These are phyloP conservation scores for Metarhizium humberi DNA, from an alignment of 2,329 filamentous ascomycete genomes.

Conservation along the genomic window DNA sequence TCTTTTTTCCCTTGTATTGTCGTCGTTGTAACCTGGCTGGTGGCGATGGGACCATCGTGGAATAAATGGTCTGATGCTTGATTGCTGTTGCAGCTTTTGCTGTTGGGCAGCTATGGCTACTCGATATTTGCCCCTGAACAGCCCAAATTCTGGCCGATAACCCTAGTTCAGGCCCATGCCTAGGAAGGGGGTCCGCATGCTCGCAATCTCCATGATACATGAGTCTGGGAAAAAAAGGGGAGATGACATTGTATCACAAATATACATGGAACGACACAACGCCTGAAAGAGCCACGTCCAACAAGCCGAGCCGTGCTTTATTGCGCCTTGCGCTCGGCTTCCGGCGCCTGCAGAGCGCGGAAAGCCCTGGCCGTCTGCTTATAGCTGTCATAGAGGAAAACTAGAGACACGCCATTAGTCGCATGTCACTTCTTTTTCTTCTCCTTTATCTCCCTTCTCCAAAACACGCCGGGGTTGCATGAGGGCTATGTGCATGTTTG, in stretches of 20 bases:
- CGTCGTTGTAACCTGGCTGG: too few relatives aligned
- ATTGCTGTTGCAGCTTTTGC: too few relatives aligned
- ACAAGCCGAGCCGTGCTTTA: neutral
- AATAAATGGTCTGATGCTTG: too few relatives aligned
- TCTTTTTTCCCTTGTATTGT: too few relatives aligned
- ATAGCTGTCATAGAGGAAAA: slow-evolving; percentile 23
- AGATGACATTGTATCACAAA: neutral
- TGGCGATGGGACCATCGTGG: too few relatives aligned
- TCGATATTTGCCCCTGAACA: neutral
- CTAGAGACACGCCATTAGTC: slow-evolving; percentile 9
- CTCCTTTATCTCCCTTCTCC: neutral
- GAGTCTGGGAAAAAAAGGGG: neutral
- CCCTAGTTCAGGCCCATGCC: neutral
- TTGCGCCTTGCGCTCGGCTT: slow-evolving; percentile 11
- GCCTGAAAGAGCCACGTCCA: neutral
- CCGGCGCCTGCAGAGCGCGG: slow-evolving; percentile 12
- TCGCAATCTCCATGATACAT: neutral
- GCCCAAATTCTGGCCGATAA: neutral
- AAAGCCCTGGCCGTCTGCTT: slow-evolving; percentile 18
- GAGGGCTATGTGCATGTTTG: neutral
- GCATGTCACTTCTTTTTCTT: neutral
- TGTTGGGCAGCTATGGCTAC: too few relatives aligned
- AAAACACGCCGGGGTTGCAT: neutral
- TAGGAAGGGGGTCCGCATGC: neutral
- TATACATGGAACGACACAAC: neutral